Conservation (phyloP, 768 basidiomycete species). For the Suillus decipiens region DNA sequence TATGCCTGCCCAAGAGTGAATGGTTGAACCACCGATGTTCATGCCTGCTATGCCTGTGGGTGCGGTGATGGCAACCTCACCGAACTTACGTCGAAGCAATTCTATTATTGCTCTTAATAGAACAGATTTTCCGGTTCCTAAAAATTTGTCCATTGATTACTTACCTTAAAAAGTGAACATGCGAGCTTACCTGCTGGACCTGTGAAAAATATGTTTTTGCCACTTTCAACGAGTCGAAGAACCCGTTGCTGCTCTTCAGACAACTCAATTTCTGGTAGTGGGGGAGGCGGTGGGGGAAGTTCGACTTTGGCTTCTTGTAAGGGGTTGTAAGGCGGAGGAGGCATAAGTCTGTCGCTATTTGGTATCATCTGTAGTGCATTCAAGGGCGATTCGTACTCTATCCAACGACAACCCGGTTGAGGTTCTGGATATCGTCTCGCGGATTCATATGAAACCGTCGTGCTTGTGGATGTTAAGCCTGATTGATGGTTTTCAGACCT, state of each 20-base stretch:
- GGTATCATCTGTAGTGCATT: neutral
- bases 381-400: neutral
- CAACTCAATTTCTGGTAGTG: conserved; percentile 23
- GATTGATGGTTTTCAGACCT: neutral
- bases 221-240: conserved; percentile 48
- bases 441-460: neutral
- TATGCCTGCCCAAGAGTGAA: conserved; percentile 70
- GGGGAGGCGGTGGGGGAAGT: conserved; percentile 4
- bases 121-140: conserved; percentile 74
- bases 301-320: conserved; percentile 1
- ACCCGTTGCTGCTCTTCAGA: conserved; percentile 44
- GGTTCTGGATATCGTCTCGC: conserved; percentile 2
- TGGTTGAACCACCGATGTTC: conserved; percentile 69
- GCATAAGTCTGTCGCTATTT: neutral
- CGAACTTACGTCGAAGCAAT: conserved; percentile 34
- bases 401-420: neutral
- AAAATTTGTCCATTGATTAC: neutral
- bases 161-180: conserved; percentile 2
- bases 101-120: conserved; percentile 62
- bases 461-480: conserved; percentile 10
- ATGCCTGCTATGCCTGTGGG: conserved; percentile 66
- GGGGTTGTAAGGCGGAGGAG: conserved; percentile 2
- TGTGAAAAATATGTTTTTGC: conserved; percentile 71
- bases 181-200: conserved; percentile 61
- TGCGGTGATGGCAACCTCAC: conserved; percentile 59